Evolutionary conservation across 2,329 filamentous ascomycete genomes (phyloP).

Genomic region (Cryphonectria parasitica): DNA sequence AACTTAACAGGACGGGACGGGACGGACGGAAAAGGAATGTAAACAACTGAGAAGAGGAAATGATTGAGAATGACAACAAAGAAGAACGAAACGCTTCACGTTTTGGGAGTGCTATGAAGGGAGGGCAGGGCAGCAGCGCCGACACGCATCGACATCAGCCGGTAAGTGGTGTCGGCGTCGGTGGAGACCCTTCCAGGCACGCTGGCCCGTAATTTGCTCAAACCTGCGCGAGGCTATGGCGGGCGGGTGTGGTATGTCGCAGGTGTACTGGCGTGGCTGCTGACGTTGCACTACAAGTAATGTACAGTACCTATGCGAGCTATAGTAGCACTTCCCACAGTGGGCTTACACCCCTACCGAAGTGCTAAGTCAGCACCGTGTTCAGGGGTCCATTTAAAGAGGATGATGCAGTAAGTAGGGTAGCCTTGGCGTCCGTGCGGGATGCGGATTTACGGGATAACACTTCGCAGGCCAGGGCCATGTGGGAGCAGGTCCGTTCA

Average conservation of each 20-base stretch:
- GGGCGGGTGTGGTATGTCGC: slow-evolving; percentile 2
- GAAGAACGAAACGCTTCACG: neutral
- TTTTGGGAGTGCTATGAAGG: neutral
- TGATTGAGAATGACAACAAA: neutral
- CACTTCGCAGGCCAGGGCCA: neutral
- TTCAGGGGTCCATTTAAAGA: neutral
- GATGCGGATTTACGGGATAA: neutral
- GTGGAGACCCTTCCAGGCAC: neutral
- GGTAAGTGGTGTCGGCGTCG: neutral
- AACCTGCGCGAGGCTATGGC: slow-evolving; percentile 11
- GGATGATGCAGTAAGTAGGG: neutral
- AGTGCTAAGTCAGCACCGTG: neutral
- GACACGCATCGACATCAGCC: neutral
- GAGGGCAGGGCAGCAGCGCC: neutral
- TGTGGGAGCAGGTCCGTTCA: too few relatives aligned
- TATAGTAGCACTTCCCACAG: neutral
- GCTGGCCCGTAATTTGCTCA: slow-evolving; percentile 13
- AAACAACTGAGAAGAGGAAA: too few relatives aligned
- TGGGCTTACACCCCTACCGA: neutral
- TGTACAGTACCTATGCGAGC: neutral
- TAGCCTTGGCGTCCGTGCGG: neutral
- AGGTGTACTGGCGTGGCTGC: neutral
- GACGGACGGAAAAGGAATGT: neutral
- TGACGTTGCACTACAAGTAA: too few relatives aligned
- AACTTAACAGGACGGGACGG: neutral